Conservation (phyloP, 768 basidiomycete genomes). For the Exsudoporus frostii region DNA sequence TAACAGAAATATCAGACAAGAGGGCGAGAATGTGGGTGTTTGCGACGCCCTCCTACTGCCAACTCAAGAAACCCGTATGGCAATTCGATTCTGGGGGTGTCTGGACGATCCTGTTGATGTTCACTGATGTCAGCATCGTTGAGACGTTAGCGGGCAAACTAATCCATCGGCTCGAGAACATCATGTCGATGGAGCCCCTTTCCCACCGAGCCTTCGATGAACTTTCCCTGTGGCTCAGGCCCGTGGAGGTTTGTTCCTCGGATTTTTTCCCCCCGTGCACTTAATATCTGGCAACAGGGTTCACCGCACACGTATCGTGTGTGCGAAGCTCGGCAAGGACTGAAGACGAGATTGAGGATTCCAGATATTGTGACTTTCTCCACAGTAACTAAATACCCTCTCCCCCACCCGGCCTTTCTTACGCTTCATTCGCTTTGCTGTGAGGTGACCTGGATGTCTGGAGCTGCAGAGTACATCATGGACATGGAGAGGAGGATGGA, state of each 20-base stretch:
- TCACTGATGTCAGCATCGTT: not conserved
- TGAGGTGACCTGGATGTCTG: slow-evolving; percentile 8
- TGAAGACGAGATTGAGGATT: not conserved
- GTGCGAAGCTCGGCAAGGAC: not conserved
- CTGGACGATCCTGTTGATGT: not conserved
- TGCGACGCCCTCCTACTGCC: too few relatives aligned
- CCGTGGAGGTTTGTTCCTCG: not conserved
- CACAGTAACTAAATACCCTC: not conserved
- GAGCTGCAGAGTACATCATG: not conserved
- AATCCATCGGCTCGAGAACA: slow-evolving; percentile 1
- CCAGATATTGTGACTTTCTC: slow-evolving; percentile 1
- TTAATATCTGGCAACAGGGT: not conserved
- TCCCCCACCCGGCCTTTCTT: not conserved
- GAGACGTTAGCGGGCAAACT: not conserved
- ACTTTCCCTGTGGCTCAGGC: slow-evolving; percentile 5
- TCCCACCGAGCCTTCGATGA: not conserved
- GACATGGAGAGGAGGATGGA: slow-evolving; percentile 3
- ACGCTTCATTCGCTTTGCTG: slow-evolving; percentile 7
- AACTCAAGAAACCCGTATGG: too few relatives aligned
- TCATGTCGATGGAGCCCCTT: not conserved
- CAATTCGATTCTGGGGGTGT: too few relatives aligned
- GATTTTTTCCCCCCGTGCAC: not conserved
- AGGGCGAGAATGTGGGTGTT: not conserved
- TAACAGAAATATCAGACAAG: not conserved
- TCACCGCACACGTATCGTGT: not conserved